phyloP scores from a whole-genome alignment of 140 eudicot species.

The Cichorium intybus region DNA sequence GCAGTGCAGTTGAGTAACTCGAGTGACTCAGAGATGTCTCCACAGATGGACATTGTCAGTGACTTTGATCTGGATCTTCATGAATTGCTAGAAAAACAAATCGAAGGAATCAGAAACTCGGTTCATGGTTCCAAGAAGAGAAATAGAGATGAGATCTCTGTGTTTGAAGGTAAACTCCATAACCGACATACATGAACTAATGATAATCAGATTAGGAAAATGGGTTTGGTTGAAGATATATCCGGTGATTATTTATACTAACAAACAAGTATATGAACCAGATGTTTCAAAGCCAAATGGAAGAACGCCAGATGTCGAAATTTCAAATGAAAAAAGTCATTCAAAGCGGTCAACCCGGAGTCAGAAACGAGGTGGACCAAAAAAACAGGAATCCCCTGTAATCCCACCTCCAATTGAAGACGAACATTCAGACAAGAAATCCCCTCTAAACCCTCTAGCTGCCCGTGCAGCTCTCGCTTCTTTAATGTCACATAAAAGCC shows the following conservation, averaged over 20 bases:
- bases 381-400: slow-evolving; percentile 9
- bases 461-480: slow-evolving; percentile 85
- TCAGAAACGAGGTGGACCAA: slow-evolving; percentile 4
- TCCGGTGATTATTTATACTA: neutral
- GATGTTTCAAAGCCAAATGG: slow-evolving; percentile 20
- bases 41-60: slow-evolving; percentile 20
- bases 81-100: slow-evolving; percentile 56
- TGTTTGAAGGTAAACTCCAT: slow-evolving; percentile 39
- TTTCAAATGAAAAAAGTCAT: slow-evolving; percentile 1
- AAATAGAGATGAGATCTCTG: slow-evolving; percentile 32
- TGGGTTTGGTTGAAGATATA: too few relatives aligned
- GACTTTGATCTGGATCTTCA: slow-evolving; percentile 51
- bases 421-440: slow-evolving; percentile 27
- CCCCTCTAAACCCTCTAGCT: slow-evolving; percentile 66
- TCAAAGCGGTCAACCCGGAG: slow-evolving; percentile 22
- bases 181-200: slow-evolving; percentile 1
- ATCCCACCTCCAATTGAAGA: slow-evolving; percentile 19
- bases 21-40: slow-evolving; percentile 23
- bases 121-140: slow-evolving; percentile 39
- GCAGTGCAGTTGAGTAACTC: slow-evolving; percentile 24
- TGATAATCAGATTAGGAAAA: too few relatives aligned
- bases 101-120: slow-evolving; percentile 48
- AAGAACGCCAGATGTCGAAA: slow-evolving; percentile 6
- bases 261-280: slow-evolving; percentile 30
- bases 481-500: slow-evolving; percentile 38